Evolutionary conservation across 169 alveolate species (phyloP), one percentile per base, ranked within the genome.

Genomic region (Plasmodium reichenowi): DNA sequence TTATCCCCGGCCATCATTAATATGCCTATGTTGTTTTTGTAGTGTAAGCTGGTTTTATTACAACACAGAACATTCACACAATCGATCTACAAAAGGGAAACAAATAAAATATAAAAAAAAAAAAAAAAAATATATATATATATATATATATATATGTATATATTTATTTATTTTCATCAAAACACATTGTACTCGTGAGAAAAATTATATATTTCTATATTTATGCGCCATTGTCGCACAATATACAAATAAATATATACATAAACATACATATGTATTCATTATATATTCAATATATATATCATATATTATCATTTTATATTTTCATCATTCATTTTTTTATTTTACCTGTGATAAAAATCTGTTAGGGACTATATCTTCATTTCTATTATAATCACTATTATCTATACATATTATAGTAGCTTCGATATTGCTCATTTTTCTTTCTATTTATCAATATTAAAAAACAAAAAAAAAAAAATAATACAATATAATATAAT

Each of bases 381-480:
- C 99, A 88, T 98, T 98, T 88, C 99, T 93, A 45, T 98, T 94
- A 96, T 97, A 98, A 92, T 98, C 99, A 43, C 99, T 97, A 93
- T 98, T 98, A 93, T 98, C 99, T 64, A 98, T 67, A 76, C 99
- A 97, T 12, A 98, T 91, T 63, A 98, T 94, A 15, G 98, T 95
- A 48, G 99, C 99, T 94, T 98, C 99, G 74, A 98, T 88, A 32
- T 56, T 64, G 29, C 96, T 95, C 99, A 98, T 98, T 73, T 20
- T 20, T 20, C 22, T 20, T 93, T 96, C 50, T 24, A 12, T 56
- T 4, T 26, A 29, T 15, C 10, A 56, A 17, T 3, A 17, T 56
- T 56, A 2, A 56, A 56, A 56, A 56, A 56, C 10, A 13, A 52
- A 13, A 15, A 56, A 12, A 56, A 56, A n/a, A 56, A 9, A 8